A percentile compares a stretch with the other conserved stretches of the same genome.
These are phyloP conservation scores for Eucalyptus virginea DNA, from an alignment of 345 rosid genomes.

Conservation along the genomic window DNA sequence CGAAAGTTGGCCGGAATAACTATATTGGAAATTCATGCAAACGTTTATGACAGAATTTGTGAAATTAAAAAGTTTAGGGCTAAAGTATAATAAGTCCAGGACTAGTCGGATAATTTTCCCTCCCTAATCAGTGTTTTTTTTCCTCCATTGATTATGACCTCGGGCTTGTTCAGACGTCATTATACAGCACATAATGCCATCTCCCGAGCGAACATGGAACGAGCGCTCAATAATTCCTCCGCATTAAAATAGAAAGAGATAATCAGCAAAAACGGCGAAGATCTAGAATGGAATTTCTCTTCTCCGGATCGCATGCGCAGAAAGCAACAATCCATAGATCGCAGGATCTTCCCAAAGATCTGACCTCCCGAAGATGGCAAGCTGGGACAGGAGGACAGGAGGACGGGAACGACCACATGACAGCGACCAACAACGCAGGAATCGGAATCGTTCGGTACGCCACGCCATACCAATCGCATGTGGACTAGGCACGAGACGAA, in stretches of 20 bases:
- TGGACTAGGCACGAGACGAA: not conserved
- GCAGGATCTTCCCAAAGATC: not conserved
- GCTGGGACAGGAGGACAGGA: not conserved
- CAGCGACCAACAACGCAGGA: not conserved
- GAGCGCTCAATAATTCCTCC: not conserved
- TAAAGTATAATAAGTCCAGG: not conserved
- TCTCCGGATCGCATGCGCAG: not conserved
- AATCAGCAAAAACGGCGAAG: not conserved
- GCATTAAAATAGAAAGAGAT: not conserved
- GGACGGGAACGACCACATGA: not conserved
- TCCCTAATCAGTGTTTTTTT: not conserved
- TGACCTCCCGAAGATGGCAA: not conserved
- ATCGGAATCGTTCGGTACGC: not conserved
- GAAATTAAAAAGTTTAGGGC: not conserved
- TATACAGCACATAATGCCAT: not conserved
- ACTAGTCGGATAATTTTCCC: not conserved
- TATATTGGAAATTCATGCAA: not conserved
- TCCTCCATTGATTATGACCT: not conserved
- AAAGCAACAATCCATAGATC: not conserved
- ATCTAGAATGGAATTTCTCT: not conserved
- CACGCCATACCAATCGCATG: not conserved
- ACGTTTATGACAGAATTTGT: accelerated
- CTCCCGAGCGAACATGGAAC: not conserved
- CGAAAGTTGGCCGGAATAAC: accelerated
- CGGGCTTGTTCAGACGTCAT: not conserved